These are phyloP conservation scores for Mortierella sp. DNA, from an alignment of 371 early-diverging fungal species.

Conservation along the genomic window DNA sequence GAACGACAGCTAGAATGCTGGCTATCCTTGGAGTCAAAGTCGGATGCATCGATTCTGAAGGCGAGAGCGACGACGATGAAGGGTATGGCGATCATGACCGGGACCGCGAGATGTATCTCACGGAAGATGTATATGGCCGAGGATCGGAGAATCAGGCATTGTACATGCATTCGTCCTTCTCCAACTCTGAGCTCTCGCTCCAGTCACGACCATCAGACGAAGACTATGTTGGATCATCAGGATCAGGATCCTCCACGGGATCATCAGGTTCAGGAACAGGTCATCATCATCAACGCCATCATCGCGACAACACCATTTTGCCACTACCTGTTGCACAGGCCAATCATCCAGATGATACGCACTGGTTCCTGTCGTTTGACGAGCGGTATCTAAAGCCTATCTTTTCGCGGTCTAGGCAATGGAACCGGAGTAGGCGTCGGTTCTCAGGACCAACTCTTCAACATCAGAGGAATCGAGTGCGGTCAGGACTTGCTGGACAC, in stretches of 20 bases:
- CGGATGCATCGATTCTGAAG: slow-evolving; percentile 69
- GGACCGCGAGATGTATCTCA: slow-evolving; percentile 36
- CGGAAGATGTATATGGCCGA: slow-evolving; percentile 40
- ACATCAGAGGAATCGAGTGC: slow-evolving; percentile 19
- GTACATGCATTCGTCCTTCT: slow-evolving; percentile 29
- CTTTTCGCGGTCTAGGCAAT: slow-evolving; percentile 59
- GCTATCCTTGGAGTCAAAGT: slow-evolving; percentile 79
- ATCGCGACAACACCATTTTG: slow-evolving; percentile 58
- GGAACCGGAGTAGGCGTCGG: slow-evolving; percentile 40
- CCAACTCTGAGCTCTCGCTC: slow-evolving; percentile 45
- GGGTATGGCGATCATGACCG: slow-evolving; percentile 38
- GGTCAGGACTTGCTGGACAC: neutral
- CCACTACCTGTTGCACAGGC: slow-evolving; percentile 65
- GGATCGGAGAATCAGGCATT: slow-evolving; percentile 39
- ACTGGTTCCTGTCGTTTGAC: slow-evolving; percentile 91
- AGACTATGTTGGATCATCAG: slow-evolving; percentile 44
- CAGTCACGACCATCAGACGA: slow-evolving; percentile 53
- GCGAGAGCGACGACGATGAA: slow-evolving; percentile 62
- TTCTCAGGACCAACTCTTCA: slow-evolving; percentile 46
- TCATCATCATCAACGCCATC: too few species aligned
- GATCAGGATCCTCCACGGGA: slow-evolving; percentile 34
- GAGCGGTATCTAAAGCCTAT: slow-evolving; percentile 82
- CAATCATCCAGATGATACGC: slow-evolving; percentile 64
- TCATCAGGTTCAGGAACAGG: slow-evolving; percentile 9
- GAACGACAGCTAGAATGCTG: slow-evolving; percentile 85